Percentiles rank a stretch among this genome's conserved stretches.
These are phyloP conservation scores for Cordyceps fumosorosea DNA, from an alignment of 2,329 filamentous ascomycete species.

Conservation along the genomic window DNA sequence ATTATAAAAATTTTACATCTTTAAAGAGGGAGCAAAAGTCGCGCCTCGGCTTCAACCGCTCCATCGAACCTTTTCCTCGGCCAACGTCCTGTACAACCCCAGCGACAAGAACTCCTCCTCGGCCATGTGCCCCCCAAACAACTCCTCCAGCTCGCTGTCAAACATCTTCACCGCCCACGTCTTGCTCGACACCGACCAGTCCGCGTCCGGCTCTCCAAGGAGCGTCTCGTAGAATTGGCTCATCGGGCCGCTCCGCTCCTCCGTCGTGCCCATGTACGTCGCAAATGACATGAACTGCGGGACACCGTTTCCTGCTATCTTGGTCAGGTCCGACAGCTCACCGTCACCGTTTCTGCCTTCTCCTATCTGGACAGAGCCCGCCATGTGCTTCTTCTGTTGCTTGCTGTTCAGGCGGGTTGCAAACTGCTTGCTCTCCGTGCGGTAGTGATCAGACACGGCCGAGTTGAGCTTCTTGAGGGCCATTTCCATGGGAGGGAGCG, in stretches of 20 bases:
- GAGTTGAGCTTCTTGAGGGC: not conserved
- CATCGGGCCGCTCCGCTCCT: not conserved
- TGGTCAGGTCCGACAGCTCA: not conserved
- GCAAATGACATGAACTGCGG: slow-evolving; percentile 11
- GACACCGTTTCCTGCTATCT: not conserved
- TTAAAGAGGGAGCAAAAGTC: not conserved
- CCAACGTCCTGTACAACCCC: slow-evolving; percentile 8
- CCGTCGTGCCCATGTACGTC: slow-evolving; percentile 7
- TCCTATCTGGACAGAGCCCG: not conserved
- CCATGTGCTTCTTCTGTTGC: not conserved
- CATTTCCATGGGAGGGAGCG: slow-evolving; percentile 1
- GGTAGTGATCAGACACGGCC: slow-evolving; percentile 4
- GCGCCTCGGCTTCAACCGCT: not conserved
- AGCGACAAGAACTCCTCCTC: slow-evolving; percentile 10
- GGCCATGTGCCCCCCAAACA: slow-evolving; percentile 10
- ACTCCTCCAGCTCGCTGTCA: not conserved
- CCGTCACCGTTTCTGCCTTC: not conserved
- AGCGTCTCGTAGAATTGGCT: not conserved
- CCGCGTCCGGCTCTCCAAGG: not conserved
- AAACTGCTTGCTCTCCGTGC: slow-evolving; percentile 3
- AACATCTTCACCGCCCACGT: slow-evolving; percentile 8
- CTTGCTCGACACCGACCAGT: not conserved
- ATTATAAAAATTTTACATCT: not conserved
- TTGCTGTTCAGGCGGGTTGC: not conserved
- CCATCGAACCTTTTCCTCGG: slow-evolving; percentile 12